These are phyloP conservation scores for Tinospora cordifolia DNA, from an alignment of 164 flowering plant genomes.

Conservation along the genomic window DNA sequence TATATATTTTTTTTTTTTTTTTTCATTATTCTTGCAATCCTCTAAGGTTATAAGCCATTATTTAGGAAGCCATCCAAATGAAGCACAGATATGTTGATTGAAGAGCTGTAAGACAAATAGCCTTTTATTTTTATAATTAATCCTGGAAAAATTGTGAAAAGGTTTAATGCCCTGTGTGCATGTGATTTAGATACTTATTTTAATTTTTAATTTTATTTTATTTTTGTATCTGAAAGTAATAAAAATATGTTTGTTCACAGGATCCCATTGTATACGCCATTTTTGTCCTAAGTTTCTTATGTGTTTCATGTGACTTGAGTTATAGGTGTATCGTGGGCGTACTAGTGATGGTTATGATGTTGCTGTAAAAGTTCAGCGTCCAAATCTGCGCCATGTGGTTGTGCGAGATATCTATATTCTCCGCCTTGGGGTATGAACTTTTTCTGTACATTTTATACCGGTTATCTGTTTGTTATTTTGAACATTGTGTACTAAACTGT, in stretches of 20 bases:
- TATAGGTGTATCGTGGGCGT: conserved; percentile 71
- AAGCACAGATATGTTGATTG: not conserved
- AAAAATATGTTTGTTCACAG: too few relatives aligned
- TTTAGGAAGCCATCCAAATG: not conserved
- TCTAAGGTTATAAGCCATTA: not conserved
- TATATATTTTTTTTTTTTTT: too few relatives aligned
- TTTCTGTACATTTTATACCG: not conserved
- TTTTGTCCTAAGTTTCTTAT: conserved; percentile 1
- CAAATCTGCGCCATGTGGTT: conserved; percentile 76
- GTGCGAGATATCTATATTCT: conserved; percentile 82
- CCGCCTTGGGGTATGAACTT: conserved; percentile 73
- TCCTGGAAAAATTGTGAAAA: not conserved
- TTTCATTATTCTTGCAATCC: not conserved
- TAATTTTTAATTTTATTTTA: too few relatives aligned
- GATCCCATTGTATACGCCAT: not conserved
- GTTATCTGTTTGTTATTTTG: not conserved
- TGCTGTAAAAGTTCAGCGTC: conserved; percentile 97
- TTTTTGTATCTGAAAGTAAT: not conserved
- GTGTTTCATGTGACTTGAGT: conserved; percentile 10
- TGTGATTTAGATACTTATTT: not conserved
- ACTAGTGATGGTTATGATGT: conserved; percentile 70
- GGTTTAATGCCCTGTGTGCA: not conserved
- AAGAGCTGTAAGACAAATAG: not conserved
- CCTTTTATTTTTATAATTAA: not conserved
- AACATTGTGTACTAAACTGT: not conserved